Evolutionary conservation across 202 grass and related monocot genomes (phyloP), one percentile per base, ranked within the genome.

Genomic region (Zoysia matrella): DNA sequence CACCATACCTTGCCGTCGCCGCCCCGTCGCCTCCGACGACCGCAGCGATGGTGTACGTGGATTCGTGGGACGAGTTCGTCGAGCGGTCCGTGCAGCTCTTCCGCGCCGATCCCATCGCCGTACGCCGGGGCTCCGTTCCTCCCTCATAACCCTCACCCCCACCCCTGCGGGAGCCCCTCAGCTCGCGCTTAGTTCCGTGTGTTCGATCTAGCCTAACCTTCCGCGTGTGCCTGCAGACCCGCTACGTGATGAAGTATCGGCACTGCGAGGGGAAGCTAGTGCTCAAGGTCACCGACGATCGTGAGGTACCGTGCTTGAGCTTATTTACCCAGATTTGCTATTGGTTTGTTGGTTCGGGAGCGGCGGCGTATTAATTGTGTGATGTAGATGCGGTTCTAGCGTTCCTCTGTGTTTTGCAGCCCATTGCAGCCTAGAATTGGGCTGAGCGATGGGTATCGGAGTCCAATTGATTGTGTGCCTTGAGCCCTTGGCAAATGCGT

Each of bases 191-290:
- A 16, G 49, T 77, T 45, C 62, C 8, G 13, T 43, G 12, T 47
- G 1, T 52, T n/a, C 44, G 67, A 67, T 73, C 48, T 86, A 62
- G 56, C 72, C 66, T 81, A 71, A 71, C 6, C 67, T 18, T 6
- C 56, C 36, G 16, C 71, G 36, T 48, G 46, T 30, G 42, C 55
- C n/a, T 63, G 63, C 81, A 96, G 96, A 91, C 93, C 36, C 88
- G 96, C 76, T 96, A 99, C 62, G 83, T 90, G 63, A 85, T 88
- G 77, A 99, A 96, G 89, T 99, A 96, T 79, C 70, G 96, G 82
- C 96, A 99, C 65, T 99, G 96, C 67, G 93, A 99, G 15, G 93
- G 96, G 67, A 96, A 92, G 89, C 91, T 96, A 55, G 96, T 95
- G 82, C 96, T 99, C 57, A 99, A 99, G 82, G 96, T 99, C 71